phyloP scores from a whole-genome alignment of 345 rosid species.

The Chamaenerion angustifolium region DNA sequence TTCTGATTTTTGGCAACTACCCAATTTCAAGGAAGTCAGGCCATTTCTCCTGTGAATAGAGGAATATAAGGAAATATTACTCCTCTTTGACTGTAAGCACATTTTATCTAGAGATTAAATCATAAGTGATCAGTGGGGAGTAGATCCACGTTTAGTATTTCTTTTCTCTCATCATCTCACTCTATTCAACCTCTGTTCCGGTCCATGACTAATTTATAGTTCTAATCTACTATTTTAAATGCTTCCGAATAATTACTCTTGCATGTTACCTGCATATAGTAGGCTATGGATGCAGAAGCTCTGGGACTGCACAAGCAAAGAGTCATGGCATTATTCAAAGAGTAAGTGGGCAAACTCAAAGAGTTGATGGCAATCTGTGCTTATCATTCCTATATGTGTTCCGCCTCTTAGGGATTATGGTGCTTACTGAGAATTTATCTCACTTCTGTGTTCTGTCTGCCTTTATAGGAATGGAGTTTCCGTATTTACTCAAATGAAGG shows the following conservation, averaged over 20 bases:
- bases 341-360: conserved; percentile 13
- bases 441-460: neutral
- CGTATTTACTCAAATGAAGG: conserved; percentile 50
- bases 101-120: neutral
- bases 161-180: neutral
- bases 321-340: conserved; percentile 25
- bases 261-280: conserved; percentile 1
- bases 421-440: neutral
- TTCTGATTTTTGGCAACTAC: too few species aligned
- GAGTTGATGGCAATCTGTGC: neutral
- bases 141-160: too few species aligned
- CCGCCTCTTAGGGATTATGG: neutral
- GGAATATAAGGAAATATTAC: too few species aligned
- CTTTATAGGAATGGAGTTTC: conserved; percentile 42
- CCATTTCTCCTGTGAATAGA: too few species aligned
- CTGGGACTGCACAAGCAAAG: conserved; percentile 26
- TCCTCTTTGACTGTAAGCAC: too few species aligned
- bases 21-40: too few species aligned
- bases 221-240: neutral
- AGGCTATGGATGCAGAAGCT: conserved; percentile 28
- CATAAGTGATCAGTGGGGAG: neutral
- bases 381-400: neutral
- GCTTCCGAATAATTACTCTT: neutral
- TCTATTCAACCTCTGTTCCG: neutral
- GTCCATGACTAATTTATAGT: neutral